Percentiles rank a stretch among this genome's conserved stretches.
phyloP scores from a whole-genome alignment of 768 basidiomycete species.

The Lactifluus echinatus region DNA sequence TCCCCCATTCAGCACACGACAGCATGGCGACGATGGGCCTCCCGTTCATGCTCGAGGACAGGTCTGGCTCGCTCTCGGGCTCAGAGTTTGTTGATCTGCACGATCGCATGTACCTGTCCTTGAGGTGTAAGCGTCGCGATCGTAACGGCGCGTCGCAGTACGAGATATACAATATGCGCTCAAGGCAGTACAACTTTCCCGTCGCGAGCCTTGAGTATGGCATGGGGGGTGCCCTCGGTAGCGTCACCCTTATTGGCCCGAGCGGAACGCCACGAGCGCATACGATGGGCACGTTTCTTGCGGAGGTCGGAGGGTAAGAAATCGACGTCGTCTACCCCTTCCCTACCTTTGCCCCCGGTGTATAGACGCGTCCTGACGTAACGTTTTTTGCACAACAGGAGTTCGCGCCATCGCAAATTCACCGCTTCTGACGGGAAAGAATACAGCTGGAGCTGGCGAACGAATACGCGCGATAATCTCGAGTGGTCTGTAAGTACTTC shows the following conservation, averaged over 20 bases:
- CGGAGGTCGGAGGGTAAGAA: constrained; percentile 24
- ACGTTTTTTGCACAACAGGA: neutral
- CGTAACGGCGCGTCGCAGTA: constrained; percentile 35
- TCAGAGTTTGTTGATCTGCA: constrained; percentile 57
- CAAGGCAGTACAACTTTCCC: constrained; percentile 27
- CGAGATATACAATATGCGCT: constrained; percentile 36
- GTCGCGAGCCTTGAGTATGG: constrained; percentile 46
- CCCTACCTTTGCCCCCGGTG: neutral
- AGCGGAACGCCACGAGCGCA: constrained; percentile 17
- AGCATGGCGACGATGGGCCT: constrained; percentile 42
- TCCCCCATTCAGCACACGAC: constrained; percentile 4
- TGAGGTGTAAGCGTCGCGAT: constrained; percentile 41
- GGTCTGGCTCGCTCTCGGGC: constrained; percentile 41
- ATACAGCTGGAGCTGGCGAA: constrained; percentile 51
- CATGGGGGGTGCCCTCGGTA: constrained; percentile 7
- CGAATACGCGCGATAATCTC: constrained; percentile 32
- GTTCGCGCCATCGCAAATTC: constrained; percentile 37
- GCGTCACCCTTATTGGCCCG: neutral
- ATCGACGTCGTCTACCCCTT: neutral
- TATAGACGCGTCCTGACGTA: neutral
- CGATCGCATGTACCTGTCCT: constrained; percentile 44
- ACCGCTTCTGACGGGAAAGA: constrained; percentile 49
- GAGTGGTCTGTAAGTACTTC: constrained; percentile 54
- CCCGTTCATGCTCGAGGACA: constrained; percentile 59
- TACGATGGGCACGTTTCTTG: constrained; percentile 47